phyloP scores from a whole-genome alignment of 140 eudicot genomes.

The Bidens hawaiensis region DNA sequence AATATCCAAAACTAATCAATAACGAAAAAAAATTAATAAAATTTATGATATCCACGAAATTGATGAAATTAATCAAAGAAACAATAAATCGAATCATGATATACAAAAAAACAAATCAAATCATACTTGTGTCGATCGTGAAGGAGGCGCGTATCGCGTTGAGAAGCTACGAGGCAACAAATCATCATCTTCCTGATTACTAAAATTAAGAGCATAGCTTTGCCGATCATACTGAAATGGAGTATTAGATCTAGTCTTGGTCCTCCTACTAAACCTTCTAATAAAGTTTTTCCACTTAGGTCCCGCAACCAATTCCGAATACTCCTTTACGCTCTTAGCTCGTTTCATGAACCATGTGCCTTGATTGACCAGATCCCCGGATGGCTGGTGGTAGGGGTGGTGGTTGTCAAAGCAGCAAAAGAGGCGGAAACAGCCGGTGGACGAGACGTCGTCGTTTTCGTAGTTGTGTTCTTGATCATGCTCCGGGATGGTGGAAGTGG shows the following conservation, averaged over 20 bases:
- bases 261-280: slow-evolving; percentile 46
- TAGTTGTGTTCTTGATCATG: slow-evolving; percentile 19
- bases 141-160: slow-evolving; percentile 53
- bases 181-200: slow-evolving; percentile 49
- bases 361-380: slow-evolving; percentile 22
- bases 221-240: slow-evolving; percentile 54
- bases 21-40: neutral
- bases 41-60: neutral
- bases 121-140: slow-evolving; percentile 17
- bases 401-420: slow-evolving; percentile 34
- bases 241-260: slow-evolving; percentile 26
- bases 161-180: slow-evolving; percentile 49
- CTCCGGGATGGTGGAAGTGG: slow-evolving; percentile 29
- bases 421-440: slow-evolving; percentile 36
- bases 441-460: neutral
- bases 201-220: slow-evolving; percentile 66
- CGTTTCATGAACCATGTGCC: slow-evolving; percentile 49
- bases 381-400: slow-evolving; percentile 7
- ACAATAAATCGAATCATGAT: slow-evolving; percentile 6
- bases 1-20: neutral
- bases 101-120: neutral
- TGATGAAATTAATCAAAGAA: neutral
- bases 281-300: slow-evolving; percentile 90
- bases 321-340: slow-evolving; percentile 50
- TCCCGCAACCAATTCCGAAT: slow-evolving; percentile 69